A percentile compares a stretch with the other conserved stretches of the same genome.
Evolutionary conservation across 257 asterid species (phyloP).

Genomic region (Ocimum tenuiflorum): DNA sequence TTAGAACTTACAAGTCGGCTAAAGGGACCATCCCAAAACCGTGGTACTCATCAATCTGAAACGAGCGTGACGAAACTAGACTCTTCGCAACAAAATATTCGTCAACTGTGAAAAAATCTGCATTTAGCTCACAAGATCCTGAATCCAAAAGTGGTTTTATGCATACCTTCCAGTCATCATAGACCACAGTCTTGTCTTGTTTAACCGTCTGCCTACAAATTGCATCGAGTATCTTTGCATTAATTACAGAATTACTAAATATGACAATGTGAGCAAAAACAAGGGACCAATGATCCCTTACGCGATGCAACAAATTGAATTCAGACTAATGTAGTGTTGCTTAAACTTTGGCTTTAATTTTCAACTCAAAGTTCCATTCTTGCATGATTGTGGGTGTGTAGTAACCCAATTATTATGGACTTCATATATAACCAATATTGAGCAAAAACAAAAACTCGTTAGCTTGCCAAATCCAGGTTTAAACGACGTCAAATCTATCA

Average conservation of each 20-base stretch:
- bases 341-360: background rate
- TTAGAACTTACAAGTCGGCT: conserved; percentile 82
- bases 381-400: background rate
- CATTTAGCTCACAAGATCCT: conserved; percentile 39
- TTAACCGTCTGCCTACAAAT: conserved; percentile 60
- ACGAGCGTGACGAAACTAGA: conserved; percentile 75
- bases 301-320: background rate
- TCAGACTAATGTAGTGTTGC: background rate
- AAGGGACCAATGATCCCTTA: background rate
- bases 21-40: conserved; percentile 95
- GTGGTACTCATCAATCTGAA: conserved; percentile 68
- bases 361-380: background rate
- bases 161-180: conserved; percentile 81
- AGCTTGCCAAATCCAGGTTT: background rate
- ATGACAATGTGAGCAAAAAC: background rate
- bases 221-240: conserved; percentile 4
- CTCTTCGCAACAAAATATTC: conserved; percentile 76
- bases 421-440: background rate
- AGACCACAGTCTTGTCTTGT: conserved; percentile 67
- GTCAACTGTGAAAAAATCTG: conserved; percentile 48
- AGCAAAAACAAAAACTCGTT: background rate
- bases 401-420: too few relatives aligned
- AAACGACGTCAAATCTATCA: background rate
- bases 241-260: background rate
- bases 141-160: conserved; percentile 51